phyloP scores from a whole-genome alignment of 2,329 filamentous ascomycete species.

The Colletotrichum destructivum region DNA sequence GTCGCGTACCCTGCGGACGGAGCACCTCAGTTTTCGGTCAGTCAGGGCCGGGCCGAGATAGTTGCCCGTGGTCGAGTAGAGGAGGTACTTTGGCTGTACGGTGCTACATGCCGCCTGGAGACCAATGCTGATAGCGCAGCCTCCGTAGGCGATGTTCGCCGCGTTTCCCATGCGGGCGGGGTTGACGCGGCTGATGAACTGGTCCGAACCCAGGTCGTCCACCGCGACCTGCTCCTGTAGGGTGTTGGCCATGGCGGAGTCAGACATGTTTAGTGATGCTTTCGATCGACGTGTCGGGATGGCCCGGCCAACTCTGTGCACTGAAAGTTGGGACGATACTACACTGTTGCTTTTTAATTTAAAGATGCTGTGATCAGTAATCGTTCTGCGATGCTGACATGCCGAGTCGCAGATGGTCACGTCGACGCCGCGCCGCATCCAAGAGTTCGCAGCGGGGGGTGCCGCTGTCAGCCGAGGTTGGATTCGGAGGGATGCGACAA shows the following conservation, averaged over 20 bases:
- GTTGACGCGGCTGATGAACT: constrained; percentile 48
- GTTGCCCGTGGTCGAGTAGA: constrained; percentile 63
- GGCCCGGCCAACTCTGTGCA: background rate
- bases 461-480: constrained; percentile 33
- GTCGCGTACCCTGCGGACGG: constrained; percentile 55
- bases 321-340: background rate
- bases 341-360: background rate
- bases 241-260: constrained; percentile 26
- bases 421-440: constrained; percentile 1
- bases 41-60: constrained; percentile 62
- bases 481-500: constrained; percentile 5
- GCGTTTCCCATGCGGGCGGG: constrained; percentile 52
- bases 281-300: background rate
- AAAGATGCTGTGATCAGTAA: constrained; percentile 15
- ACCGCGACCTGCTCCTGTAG: constrained; percentile 36
- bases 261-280: background rate
- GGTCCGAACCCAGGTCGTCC: constrained; percentile 30
- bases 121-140: constrained; percentile 59
- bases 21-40: constrained; percentile 55
- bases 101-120: constrained; percentile 58
- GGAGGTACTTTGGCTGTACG: constrained; percentile 53
- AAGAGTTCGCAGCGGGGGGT: background rate
- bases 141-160: constrained; percentile 59
- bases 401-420: background rate
- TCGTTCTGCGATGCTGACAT: background rate